Conservation (phyloP, 2,329 filamentous ascomycete genomes). For the Zarea fungicola region DNA sequence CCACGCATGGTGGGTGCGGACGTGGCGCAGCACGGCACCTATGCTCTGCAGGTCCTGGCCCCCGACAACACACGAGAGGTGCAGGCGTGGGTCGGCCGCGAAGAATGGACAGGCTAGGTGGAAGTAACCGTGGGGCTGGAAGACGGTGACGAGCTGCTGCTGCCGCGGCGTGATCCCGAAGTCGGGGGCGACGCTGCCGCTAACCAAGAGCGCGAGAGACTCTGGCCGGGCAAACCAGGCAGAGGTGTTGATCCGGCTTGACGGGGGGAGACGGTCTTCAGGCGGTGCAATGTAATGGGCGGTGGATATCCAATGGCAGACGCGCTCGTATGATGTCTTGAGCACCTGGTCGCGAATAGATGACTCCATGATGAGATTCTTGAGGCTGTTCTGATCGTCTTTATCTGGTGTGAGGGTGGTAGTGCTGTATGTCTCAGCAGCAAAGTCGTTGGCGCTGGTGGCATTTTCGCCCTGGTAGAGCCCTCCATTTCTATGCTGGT, state of each 20-base stretch:
- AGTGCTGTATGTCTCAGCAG: constrained; percentile 5
- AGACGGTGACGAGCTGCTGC: not conserved
- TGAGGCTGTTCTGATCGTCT: not conserved
- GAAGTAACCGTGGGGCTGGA: not conserved
- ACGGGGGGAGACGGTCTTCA: not conserved
- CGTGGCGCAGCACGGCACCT: not conserved
- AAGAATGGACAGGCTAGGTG: constrained; percentile 7
- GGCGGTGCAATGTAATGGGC: not conserved
- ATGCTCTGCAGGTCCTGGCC: not conserved
- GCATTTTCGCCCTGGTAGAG: too few relatives aligned
- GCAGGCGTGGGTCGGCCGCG: not conserved
- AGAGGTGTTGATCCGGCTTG: not conserved
- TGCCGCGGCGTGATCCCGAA: too few relatives aligned
- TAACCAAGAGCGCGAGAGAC: not conserved
- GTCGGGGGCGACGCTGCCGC: not conserved
- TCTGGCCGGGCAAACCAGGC: not conserved
- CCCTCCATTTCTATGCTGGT: too few relatives aligned
- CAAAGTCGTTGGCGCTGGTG: not conserved
- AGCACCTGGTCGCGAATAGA: not conserved
- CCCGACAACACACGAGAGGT: not conserved
- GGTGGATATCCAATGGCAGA: not conserved
- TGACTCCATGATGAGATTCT: not conserved
- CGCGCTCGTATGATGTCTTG: not conserved
- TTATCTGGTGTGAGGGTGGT: not conserved
- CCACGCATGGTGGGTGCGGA: not conserved